phyloP scores from a whole-genome alignment of 345 rosid genomes.

The Salix arbutifolia region DNA sequence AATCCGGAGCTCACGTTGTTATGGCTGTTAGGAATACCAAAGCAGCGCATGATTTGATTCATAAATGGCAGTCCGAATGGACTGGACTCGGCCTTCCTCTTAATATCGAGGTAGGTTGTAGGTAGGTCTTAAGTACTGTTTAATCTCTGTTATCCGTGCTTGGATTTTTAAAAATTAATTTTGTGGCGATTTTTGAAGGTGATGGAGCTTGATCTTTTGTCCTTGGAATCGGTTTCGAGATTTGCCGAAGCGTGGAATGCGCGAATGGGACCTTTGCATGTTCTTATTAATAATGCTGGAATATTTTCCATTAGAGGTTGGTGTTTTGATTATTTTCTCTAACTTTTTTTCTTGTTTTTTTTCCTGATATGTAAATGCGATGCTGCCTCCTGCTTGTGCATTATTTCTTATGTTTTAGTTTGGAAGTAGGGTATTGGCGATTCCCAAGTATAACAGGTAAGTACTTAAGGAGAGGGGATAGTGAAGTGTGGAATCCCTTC shows the following conservation, averaged over 20 bases:
- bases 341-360: background rate
- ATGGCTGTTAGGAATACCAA: constrained; percentile 92
- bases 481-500: background rate
- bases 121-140: too few species aligned
- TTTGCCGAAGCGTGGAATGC: constrained; percentile 75
- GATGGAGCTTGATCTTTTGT: constrained; percentile 94
- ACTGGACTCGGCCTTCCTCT: constrained; percentile 69
- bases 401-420: background rate
- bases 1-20: constrained; percentile 92
- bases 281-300: constrained; percentile 89
- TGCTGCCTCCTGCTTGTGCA: background rate
- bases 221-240: constrained; percentile 68
- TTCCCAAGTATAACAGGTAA: too few species aligned
- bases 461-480: background rate
- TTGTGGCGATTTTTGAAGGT: constrained; percentile 35
- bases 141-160: background rate
- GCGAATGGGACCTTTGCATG: constrained; percentile 61
- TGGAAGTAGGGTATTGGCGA: background rate
- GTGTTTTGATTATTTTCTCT: constrained; percentile 6
- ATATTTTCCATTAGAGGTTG: constrained; percentile 93
- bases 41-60: constrained; percentile 69
- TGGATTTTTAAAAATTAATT: background rate
- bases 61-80: constrained; percentile 75
- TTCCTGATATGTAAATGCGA: too few species aligned
- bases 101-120: constrained; percentile 52